These are phyloP conservation scores for Graphilbum sp. DNA, from an alignment of 2,329 filamentous ascomycete species.

Conservation along the genomic window DNA sequence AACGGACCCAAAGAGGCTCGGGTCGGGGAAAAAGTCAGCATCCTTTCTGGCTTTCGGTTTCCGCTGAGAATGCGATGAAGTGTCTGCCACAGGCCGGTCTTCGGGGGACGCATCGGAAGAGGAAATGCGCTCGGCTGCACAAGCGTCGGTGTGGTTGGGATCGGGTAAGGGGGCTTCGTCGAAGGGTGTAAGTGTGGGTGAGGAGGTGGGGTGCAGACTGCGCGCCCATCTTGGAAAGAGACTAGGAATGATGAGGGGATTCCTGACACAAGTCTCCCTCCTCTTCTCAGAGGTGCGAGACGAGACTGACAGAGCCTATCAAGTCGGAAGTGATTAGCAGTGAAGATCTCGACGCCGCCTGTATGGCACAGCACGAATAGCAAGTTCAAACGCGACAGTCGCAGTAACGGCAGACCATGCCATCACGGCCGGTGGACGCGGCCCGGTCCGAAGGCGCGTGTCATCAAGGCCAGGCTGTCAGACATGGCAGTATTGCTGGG, in stretches of 20 bases:
- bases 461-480: not conserved
- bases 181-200: conserved; percentile 4
- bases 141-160: conserved; percentile 9
- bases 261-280: not conserved
- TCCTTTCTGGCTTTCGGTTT: not conserved
- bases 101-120: not conserved
- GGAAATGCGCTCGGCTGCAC: conserved; percentile 2
- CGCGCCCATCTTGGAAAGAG: conserved; percentile 14
- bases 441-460: not conserved
- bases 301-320: conserved; percentile 1
- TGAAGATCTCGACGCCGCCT: no score
- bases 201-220: not conserved
- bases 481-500: not conserved
- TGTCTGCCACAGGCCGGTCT: not conserved
- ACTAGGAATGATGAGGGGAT: conserved; percentile 12
- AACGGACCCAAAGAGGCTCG: conserved; percentile 27
- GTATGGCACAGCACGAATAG: no score
- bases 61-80: not conserved
- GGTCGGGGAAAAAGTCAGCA: conserved; percentile 27
- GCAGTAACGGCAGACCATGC: not conserved
- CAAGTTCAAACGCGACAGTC: no score
- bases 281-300: not conserved
- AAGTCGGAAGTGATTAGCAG: not conserved
- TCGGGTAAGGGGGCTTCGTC: conserved; percentile 9
- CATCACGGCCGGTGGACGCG: not conserved